Percentiles rank a stretch among this genome's conserved stretches.
phyloP scores from a whole-genome alignment of 1,284 basidiomycete species.

The Mycena citricolor region DNA sequence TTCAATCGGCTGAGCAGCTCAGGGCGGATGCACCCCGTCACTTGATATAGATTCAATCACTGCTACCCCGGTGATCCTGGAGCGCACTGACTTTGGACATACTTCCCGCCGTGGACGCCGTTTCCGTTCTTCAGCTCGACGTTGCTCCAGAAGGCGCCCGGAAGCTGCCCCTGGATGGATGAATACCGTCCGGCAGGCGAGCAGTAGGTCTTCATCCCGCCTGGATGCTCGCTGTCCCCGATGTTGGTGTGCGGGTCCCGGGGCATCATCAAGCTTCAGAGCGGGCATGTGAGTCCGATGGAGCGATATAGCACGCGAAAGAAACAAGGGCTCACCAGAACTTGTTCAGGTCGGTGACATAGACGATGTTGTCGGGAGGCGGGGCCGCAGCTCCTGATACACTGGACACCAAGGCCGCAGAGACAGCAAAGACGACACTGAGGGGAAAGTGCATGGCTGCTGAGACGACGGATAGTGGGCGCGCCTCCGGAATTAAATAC shows the following conservation, averaged over 20 bases:
- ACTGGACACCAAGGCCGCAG: too few relatives aligned
- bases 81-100: constrained; percentile 30
- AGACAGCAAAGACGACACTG: too few relatives aligned
- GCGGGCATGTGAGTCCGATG: too few relatives aligned
- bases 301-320: background rate
- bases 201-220: constrained; percentile 39
- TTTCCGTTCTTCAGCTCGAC: constrained; percentile 34
- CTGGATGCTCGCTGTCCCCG: constrained; percentile 37
- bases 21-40: constrained; percentile 37
- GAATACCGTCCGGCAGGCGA: constrained; percentile 31
- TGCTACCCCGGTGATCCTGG: background rate
- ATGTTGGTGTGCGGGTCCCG: constrained; percentile 35
- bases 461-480: too few relatives aligned
- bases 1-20: constrained; percentile 32
- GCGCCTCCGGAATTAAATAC: too few relatives aligned
- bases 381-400: too few relatives aligned
- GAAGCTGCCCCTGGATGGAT: constrained; percentile 31
- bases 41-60: constrained; percentile 17
- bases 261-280: constrained; percentile 29
- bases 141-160: constrained; percentile 35
- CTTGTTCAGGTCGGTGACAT: constrained; percentile 22
- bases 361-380: constrained; percentile 29
- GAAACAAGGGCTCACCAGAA: constrained; percentile 22
- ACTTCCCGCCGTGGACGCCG: constrained; percentile 33
- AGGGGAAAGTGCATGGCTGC: too few relatives aligned